Percentiles rank a stretch among this genome's conserved stretches.
These are phyloP conservation scores for Ceratobasidium sp. DNA, from an alignment of 1,284 basidiomycete genomes.

Conservation along the genomic window DNA sequence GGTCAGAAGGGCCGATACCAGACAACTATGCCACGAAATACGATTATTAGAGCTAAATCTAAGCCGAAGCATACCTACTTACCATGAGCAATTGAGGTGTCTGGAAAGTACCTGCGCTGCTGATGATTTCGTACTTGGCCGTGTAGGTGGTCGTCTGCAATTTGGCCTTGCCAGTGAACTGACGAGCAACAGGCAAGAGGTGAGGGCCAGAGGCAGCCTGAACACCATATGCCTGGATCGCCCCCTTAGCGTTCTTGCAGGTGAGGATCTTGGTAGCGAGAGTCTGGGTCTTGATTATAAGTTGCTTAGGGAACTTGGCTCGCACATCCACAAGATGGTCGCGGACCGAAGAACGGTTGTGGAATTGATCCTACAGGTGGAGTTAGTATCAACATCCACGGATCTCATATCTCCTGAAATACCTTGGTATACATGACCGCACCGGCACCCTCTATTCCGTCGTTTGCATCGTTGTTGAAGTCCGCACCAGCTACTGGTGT, in stretches of 20 bases:
- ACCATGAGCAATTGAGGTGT: constrained; percentile 36
- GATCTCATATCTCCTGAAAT: neutral
- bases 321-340: constrained; percentile 28
- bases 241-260: constrained; percentile 7
- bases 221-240: constrained; percentile 18
- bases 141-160: constrained; percentile 7
- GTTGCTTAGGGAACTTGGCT: constrained; percentile 5
- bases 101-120: constrained; percentile 33
- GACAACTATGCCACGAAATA: constrained; percentile 12
- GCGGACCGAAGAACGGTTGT: too few relatives aligned
- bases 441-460: constrained; percentile 28
- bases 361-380: neutral
- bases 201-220: constrained; percentile 16
- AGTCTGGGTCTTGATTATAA: constrained; percentile 20
- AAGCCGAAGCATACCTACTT: neutral
- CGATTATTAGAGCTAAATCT: neutral
- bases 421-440: constrained; percentile 22
- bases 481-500: constrained; percentile 13
- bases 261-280: too few relatives aligned
- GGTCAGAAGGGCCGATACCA: constrained; percentile 18
- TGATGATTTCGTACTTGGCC: constrained; percentile 36
- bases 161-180: constrained; percentile 25
- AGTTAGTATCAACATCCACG: neutral
- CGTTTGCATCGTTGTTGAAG: constrained; percentile 29
- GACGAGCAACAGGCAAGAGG: constrained; percentile 24